A percentile compares a stretch with the other conserved stretches of the same genome.
phyloP scores from a whole-genome alignment of 441 rosid genomes.

The Populus hybrid region DNA sequence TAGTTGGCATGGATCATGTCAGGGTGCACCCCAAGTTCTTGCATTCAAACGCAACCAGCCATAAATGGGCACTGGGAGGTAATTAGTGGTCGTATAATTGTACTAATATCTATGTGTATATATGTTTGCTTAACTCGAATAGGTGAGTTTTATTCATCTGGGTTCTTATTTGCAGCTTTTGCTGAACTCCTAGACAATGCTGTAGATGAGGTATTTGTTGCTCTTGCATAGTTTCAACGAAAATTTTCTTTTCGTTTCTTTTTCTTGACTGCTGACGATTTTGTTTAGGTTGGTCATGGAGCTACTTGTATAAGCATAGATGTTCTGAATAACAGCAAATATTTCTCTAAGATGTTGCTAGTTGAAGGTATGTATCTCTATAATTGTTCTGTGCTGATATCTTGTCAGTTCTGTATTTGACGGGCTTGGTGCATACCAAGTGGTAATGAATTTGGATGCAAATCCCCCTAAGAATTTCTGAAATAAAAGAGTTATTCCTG shows the following conservation, averaged over 20 bases:
- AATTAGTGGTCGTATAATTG: neutral
- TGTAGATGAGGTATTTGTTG: slow-evolving; percentile 53
- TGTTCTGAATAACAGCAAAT: slow-evolving; percentile 38
- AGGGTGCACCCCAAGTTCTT: slow-evolving; percentile 77
- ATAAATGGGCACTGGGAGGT: slow-evolving; percentile 76
- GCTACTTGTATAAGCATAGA: slow-evolving; percentile 61
- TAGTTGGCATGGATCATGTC: slow-evolving; percentile 58
- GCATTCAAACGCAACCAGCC: slow-evolving; percentile 32
- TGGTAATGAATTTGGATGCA: neutral
- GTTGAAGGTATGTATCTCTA: slow-evolving; percentile 43
- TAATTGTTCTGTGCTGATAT: neutral
- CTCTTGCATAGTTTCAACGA: neutral
- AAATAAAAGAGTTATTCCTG: neutral
- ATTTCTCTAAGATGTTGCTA: slow-evolving; percentile 41
- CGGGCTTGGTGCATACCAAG: neutral
- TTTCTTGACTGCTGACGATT: neutral
- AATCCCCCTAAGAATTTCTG: neutral
- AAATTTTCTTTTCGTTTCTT: neutral
- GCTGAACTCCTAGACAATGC: slow-evolving; percentile 80
- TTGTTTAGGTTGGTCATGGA: slow-evolving; percentile 45
- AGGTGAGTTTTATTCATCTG: neutral
- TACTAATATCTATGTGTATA: neutral
- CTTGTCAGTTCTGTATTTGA: neutral
- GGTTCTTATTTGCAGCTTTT: slow-evolving; percentile 39
- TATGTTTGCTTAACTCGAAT: neutral